Base-by-base conservation (phyloP, 352 stramenopile genomes). In the Globisporangium megalacanthum region DNA sequence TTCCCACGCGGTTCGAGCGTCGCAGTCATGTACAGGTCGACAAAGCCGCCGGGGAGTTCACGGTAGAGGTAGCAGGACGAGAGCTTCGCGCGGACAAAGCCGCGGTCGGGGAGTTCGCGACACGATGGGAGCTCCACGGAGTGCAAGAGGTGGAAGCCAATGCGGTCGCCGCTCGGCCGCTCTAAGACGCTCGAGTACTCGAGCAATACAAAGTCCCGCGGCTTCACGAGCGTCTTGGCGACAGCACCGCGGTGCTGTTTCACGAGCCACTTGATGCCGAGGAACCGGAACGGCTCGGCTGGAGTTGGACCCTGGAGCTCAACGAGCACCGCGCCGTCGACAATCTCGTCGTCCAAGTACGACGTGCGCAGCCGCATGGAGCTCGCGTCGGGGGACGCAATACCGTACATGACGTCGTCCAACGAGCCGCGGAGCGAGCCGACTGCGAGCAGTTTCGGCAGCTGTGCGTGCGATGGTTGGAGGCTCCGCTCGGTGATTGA, bases 1-100 rank as follows among this genome's bases (percentile, higher is more conserved):
- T 72, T 62, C 0, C 80, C 77, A 6, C 66, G 72, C 15, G 74
- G 71, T 36, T 86, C 70, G n/a, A 84, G 68, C 0, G 62, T 75
- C 14, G 70, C 71, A 13, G 67, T 86, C 71, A 86, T 85, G 61
- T 80, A 88, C 13, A 90, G 58, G 42, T 88, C 74, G 4, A 90
- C 77, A 25, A 58, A 62, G 45, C 74, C 73, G 49, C 71, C 71
- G 14, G 61, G 49, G n/a, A 69, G 71, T 47, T 88, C 69, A 50
- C 75, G 68, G 61, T 79, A 90, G 14, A 90, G 62, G 39, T 83
- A 79, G 58, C 57, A 63, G 9, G 65, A 79, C 49, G 72, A 78
- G 13, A 82, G 36, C 49, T 78, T 77, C 3, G 75, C 75, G n/a
- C 75, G 70, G 33, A 82, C 33, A 37, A 82, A 73, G 39, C 62